phyloP scores from a whole-genome alignment of 169 alveolate species.

The Plasmodium cynomolgi region DNA sequence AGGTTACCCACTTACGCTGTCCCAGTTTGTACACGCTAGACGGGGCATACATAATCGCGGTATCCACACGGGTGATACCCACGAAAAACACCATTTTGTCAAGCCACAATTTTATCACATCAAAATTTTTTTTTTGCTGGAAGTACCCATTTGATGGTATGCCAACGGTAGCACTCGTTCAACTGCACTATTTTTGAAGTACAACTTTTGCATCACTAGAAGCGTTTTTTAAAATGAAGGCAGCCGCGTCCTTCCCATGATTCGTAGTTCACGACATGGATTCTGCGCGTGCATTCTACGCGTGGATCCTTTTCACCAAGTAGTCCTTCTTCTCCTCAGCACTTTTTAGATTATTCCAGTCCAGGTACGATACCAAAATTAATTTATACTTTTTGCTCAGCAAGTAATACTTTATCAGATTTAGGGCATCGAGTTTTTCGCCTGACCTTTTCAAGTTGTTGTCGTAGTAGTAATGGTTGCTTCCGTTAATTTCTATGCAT shows the following conservation, averaged over 20 bases:
- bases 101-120: background rate
- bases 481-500: slow-evolving; percentile 65
- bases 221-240: background rate
- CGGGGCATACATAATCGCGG: background rate
- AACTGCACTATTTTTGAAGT: background rate
- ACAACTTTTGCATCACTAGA: background rate
- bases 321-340: slow-evolving; percentile 26
- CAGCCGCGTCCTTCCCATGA: background rate
- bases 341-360: slow-evolving; percentile 36
- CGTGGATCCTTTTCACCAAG: slow-evolving; percentile 17
- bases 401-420: slow-evolving; percentile 66
- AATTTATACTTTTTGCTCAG: slow-evolving; percentile 43
- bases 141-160: background rate
- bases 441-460: slow-evolving; percentile 37
- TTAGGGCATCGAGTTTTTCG: slow-evolving; percentile 41
- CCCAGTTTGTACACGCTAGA: background rate
- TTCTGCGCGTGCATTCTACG: background rate
- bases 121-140: background rate
- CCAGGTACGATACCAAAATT: slow-evolving; percentile 28
- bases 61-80: background rate
- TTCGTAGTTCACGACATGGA: background rate
- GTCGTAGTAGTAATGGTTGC: slow-evolving; percentile 48
- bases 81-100: background rate
- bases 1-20: background rate
- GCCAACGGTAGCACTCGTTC: background rate